These are phyloP conservation scores for Aspergillus sclerotialis DNA, from an alignment of 2,329 filamentous ascomycete species.

Conservation along the genomic window DNA sequence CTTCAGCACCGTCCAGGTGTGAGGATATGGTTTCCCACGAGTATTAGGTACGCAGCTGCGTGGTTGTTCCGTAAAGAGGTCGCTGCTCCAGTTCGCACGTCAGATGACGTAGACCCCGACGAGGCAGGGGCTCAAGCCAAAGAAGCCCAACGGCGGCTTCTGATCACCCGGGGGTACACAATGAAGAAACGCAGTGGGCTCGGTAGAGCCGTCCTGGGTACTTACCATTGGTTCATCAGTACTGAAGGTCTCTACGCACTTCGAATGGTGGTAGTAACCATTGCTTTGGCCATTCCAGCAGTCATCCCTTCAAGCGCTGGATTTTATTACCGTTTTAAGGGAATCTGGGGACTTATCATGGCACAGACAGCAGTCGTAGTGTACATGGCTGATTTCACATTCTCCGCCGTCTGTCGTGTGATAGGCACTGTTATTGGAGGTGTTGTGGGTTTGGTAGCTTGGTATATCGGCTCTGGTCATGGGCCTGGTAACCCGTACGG, in stretches of 20 bases:
- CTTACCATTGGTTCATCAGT: conserved; percentile 36
- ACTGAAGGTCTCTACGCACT: conserved; percentile 38
- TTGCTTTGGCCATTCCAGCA: conserved; percentile 39
- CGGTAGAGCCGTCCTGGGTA: conserved; percentile 20
- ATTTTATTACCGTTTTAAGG: conserved; percentile 48
- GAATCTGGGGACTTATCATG: conserved; percentile 48
- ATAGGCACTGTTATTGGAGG: conserved; percentile 44
- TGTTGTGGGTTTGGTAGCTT: conserved; percentile 40
- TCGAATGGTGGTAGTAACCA: conserved; percentile 42
- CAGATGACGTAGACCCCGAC: conserved; percentile 17
- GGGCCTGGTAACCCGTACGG: conserved; percentile 47
- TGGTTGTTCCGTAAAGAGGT: conserved; percentile 31
- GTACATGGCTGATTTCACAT: conserved; percentile 47
- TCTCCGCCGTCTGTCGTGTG: conserved; percentile 36
- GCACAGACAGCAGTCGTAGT: conserved; percentile 43
- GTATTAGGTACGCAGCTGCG: conserved; percentile 31
- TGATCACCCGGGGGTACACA: conserved; percentile 28
- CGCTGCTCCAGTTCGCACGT: conserved; percentile 16
- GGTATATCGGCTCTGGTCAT: conserved; percentile 47
- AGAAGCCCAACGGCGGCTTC: conserved; percentile 30
- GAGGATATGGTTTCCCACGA: conserved; percentile 39
- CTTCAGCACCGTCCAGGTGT: conserved; percentile 27
- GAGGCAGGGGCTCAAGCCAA: conserved; percentile 25
- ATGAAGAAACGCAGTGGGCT: conserved; percentile 18
- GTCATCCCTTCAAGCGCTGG: conserved; percentile 38